Conservation (phyloP, 2,329 filamentous ascomycete genomes). For the Dichotomopilus funicola region DNA sequence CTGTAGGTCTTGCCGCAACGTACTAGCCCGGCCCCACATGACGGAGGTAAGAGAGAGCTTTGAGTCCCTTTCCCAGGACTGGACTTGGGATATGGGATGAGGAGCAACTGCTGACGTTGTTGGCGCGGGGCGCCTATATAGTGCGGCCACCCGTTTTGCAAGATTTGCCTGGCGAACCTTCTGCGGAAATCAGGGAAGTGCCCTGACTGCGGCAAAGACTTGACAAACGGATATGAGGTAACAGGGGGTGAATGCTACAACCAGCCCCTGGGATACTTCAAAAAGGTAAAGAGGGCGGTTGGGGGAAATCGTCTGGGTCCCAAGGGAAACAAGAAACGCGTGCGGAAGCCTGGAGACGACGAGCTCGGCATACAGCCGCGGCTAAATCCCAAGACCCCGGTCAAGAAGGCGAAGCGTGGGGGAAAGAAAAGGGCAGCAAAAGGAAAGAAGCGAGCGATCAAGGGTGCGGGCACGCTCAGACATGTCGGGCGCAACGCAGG, state of each 20-base stretch:
- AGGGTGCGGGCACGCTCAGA: neutral
- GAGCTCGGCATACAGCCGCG: slow-evolving; percentile 12
- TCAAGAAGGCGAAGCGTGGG: neutral
- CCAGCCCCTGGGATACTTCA: neutral
- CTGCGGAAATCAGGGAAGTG: neutral
- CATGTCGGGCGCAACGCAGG: neutral
- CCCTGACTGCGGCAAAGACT: neutral
- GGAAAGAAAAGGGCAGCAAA: neutral
- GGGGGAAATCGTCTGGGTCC: no score
- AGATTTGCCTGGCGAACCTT: neutral
- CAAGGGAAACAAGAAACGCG: neutral
- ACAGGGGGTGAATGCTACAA: neutral
- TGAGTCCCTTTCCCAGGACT: neutral
- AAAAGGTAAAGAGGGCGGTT: neutral
- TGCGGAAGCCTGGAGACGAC: slow-evolving; percentile 11
- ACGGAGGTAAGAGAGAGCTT: neutral
- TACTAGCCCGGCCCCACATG: neutral
- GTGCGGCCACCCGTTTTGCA: slow-evolving; percentile 14
- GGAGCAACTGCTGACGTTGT: neutral
- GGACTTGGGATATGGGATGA: no score
- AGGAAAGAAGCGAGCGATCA: neutral
- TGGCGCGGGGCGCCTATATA: neutral
- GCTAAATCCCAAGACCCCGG: neutral
- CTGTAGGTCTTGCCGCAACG: slow-evolving; percentile 7
- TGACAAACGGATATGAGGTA: neutral